These are phyloP conservation scores for Epichloe baconii DNA, from an alignment of 2,329 filamentous ascomycete species.

Conservation along the genomic window DNA sequence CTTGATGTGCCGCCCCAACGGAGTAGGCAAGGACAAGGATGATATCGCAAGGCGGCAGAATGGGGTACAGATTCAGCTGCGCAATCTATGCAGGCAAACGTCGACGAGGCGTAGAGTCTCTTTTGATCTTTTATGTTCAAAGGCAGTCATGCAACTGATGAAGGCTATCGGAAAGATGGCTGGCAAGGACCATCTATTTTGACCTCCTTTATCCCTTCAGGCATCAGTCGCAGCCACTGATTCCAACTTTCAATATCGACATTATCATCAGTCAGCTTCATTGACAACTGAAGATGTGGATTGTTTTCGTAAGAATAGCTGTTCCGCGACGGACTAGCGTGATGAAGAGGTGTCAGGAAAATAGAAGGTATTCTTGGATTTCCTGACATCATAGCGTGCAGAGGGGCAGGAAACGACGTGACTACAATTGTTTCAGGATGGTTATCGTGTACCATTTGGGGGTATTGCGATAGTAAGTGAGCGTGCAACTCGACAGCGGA, in stretches of 20 bases:
- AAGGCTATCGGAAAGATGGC: conserved; percentile 11
- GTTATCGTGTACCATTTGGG: conserved; percentile 35
- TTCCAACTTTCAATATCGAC: conserved; percentile 41
- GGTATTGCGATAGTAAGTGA: conserved; percentile 37
- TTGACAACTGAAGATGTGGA: conserved; percentile 35
- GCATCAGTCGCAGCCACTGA: conserved; percentile 46
- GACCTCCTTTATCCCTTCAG: conserved; percentile 41
- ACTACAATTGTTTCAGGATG: conserved; percentile 32
- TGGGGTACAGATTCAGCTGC: no score
- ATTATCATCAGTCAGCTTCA: conserved; percentile 37
- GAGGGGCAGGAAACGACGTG: conserved; percentile 37
- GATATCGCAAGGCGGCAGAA: no score
- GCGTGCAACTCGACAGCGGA: conserved; percentile 42
- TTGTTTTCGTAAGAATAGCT: conserved; percentile 30
- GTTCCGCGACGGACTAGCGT: conserved; percentile 24
- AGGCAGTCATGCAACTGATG: neutral
- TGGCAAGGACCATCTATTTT: conserved; percentile 39
- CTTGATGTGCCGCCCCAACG: no score
- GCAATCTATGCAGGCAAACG: no score
- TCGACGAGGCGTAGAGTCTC: no score
- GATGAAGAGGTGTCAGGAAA: conserved; percentile 37
- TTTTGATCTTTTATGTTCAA: no score
- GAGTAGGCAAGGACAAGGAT: no score
- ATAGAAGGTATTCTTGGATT: conserved; percentile 42
- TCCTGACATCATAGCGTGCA: conserved; percentile 43